Conservation (phyloP, 164 flowering plant genomes). For the Macadamia tetraphylla region DNA sequence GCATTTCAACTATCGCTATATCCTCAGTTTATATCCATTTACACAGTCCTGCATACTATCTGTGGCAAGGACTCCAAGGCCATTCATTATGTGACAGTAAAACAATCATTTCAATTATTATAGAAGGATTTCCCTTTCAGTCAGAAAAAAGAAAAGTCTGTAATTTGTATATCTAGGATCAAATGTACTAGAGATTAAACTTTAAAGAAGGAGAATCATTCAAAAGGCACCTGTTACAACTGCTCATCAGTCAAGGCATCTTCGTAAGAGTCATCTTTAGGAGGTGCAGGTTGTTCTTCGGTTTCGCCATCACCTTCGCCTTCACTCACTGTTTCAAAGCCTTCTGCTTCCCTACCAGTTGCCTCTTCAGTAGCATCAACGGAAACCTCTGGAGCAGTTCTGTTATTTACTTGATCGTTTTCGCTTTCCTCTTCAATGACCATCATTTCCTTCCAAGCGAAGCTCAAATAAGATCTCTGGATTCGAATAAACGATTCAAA, state of each 20-base stretch:
- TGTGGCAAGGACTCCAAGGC: no score
- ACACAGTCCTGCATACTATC: no score
- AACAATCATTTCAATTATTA: no score
- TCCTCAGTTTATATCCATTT: no score
- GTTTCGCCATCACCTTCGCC: conserved; percentile 17
- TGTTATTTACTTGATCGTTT: background rate
- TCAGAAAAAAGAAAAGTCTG: no score
- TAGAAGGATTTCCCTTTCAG: no score
- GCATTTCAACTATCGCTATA: no score
- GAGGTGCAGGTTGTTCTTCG: conserved; percentile 3
- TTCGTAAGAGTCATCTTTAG: conserved; percentile 18
- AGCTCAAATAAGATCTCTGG: background rate
- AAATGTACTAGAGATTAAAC: background rate
- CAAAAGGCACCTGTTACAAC: conserved; percentile 17
- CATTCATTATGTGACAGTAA: no score
- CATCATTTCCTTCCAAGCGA: conserved; percentile 21
- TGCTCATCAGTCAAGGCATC: conserved; percentile 24
- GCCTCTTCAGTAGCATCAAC: background rate
- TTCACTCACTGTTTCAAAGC: conserved; percentile 67
- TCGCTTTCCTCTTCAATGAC: conserved; percentile 6
- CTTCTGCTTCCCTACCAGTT: conserved; percentile 30
- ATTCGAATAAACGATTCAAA: no score
- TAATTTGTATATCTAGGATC: no score
- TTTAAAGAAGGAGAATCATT: background rate
- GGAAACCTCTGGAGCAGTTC: background rate